phyloP scores from a whole-genome alignment of 768 basidiomycete species.

The Tylopilus sp. region DNA sequence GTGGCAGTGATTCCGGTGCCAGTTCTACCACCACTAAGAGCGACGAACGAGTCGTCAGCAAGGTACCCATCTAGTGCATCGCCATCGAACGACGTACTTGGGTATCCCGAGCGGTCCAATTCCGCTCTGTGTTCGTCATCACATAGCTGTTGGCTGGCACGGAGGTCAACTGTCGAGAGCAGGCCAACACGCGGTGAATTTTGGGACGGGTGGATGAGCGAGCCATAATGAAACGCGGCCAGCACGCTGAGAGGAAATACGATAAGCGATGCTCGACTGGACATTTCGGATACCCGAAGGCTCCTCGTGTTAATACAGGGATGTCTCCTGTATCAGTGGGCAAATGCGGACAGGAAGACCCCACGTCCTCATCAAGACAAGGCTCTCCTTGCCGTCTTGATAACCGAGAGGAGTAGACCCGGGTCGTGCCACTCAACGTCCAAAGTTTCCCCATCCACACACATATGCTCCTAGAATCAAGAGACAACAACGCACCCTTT shows the following conservation, averaged over 20 bases:
- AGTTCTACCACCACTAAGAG: constrained; percentile 39
- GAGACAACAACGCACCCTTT: constrained; percentile 51
- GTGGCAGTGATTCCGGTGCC: constrained; percentile 36
- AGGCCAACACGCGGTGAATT: constrained; percentile 71
- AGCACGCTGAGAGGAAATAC: constrained; percentile 44
- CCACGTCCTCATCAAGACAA: constrained; percentile 2
- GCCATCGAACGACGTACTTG: constrained; percentile 21
- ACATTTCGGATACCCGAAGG: constrained; percentile 11
- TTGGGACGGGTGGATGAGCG: constrained; percentile 60
- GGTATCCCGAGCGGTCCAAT: constrained; percentile 22
- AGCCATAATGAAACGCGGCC: constrained; percentile 69
- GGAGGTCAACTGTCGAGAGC: constrained; percentile 61
- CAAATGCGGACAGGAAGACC: not conserved
- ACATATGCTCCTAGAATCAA: not conserved
- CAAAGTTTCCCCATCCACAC: too few species aligned
- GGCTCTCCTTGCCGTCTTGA: not conserved
- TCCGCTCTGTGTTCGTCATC: constrained; percentile 37
- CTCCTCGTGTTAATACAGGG: constrained; percentile 10
- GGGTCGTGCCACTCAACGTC: too few species aligned
- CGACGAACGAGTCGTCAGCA: not conserved
- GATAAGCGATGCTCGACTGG: constrained; percentile 1
- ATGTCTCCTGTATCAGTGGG: not conserved
- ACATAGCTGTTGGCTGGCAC: constrained; percentile 42
- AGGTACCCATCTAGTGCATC: not conserved
- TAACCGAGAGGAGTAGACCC: not conserved